Conservation (phyloP, 139 green algal species). For the Edaphochlamys debaryana region DNA sequence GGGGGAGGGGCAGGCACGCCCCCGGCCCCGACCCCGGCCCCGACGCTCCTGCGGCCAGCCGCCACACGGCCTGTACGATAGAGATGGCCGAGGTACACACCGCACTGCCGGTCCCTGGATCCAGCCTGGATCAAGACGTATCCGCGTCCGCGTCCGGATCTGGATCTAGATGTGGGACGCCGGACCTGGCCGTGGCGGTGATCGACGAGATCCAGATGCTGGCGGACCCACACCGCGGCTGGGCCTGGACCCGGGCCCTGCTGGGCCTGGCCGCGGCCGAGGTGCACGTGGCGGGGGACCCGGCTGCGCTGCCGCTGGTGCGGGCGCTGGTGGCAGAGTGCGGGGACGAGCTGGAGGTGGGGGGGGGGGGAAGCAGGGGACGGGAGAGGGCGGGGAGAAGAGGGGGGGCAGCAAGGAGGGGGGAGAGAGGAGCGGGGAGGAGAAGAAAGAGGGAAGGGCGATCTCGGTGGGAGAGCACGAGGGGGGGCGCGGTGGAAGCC, state of each 20-base stretch:
- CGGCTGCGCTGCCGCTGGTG: slow-evolving; percentile 83
- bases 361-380: not conserved
- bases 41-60: not conserved
- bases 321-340: slow-evolving; percentile 60
- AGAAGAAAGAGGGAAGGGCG: too few relatives aligned
- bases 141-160: not conserved
- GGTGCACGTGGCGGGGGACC: slow-evolving; percentile 96
- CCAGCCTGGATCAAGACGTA: not conserved
- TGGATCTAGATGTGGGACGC: not conserved
- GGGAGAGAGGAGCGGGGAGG: too few relatives aligned
- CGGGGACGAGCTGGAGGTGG: slow-evolving; percentile 71
- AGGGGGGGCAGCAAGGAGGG: not conserved
- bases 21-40: too few relatives aligned
- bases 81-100: slow-evolving; percentile 94
- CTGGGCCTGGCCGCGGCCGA: slow-evolving; percentile 84
- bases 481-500: too few relatives aligned
- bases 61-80: slow-evolving; percentile 92
- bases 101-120: too few relatives aligned
- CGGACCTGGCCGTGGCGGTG: slow-evolving; percentile 34
- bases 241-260: slow-evolving; percentile 94
- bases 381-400: not conserved
- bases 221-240: slow-evolving; percentile 73
- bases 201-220: slow-evolving; percentile 94
- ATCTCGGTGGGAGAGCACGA: too few relatives aligned
- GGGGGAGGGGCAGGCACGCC: too few relatives aligned